A percentile compares a stretch with the other conserved stretches of the same genome.
phyloP scores from a whole-genome alignment of 2,329 filamentous ascomycete genomes.

The Zelopaecilomyces penicillatus region DNA sequence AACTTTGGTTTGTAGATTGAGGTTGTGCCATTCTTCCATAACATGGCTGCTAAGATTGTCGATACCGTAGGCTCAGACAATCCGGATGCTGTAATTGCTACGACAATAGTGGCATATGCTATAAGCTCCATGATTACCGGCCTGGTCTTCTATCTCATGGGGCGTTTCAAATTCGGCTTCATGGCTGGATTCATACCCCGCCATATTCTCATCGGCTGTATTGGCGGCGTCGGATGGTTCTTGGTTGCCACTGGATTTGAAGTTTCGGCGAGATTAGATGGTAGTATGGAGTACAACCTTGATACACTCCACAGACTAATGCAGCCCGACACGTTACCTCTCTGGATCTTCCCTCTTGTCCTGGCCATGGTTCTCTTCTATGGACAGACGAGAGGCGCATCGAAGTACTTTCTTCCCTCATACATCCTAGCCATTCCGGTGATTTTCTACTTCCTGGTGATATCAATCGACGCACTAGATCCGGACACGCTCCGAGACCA shows the following conservation, averaged over 20 bases:
- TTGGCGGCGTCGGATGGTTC: slow-evolving; percentile 95
- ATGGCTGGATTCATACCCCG: slow-evolving; percentile 95
- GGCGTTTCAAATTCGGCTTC: slow-evolving; percentile 77
- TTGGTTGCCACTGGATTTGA: slow-evolving; percentile 85
- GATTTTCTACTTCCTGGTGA: slow-evolving; percentile 70
- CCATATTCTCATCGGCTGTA: slow-evolving; percentile 93
- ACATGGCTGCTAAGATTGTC: slow-evolving; percentile 89
- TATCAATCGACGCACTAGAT: slow-evolving; percentile 58
- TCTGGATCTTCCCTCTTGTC: slow-evolving; percentile 75
- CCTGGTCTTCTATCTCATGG: slow-evolving; percentile 84
- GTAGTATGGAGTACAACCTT: slow-evolving; percentile 73
- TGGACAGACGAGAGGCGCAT: slow-evolving; percentile 66
- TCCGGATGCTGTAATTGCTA: slow-evolving; percentile 80
- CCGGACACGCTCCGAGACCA: slow-evolving; percentile 57
- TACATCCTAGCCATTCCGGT: slow-evolving; percentile 76
- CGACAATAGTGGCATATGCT: slow-evolving; percentile 85
- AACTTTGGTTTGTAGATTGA: slow-evolving; percentile 57
- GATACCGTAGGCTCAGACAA: slow-evolving; percentile 68
- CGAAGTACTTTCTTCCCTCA: slow-evolving; percentile 75
- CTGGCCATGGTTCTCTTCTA: slow-evolving; percentile 70
- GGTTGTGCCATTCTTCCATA: slow-evolving; percentile 97
- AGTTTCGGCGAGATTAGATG: slow-evolving; percentile 81
- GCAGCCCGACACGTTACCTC: slow-evolving; percentile 61
- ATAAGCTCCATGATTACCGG: slow-evolving; percentile 88
- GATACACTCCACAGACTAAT: slow-evolving; percentile 69